A percentile compares a stretch with the other conserved stretches of the same genome.
These are phyloP conservation scores for Fraxinus americana DNA, from an alignment of 257 asterid species.

Conservation along the genomic window DNA sequence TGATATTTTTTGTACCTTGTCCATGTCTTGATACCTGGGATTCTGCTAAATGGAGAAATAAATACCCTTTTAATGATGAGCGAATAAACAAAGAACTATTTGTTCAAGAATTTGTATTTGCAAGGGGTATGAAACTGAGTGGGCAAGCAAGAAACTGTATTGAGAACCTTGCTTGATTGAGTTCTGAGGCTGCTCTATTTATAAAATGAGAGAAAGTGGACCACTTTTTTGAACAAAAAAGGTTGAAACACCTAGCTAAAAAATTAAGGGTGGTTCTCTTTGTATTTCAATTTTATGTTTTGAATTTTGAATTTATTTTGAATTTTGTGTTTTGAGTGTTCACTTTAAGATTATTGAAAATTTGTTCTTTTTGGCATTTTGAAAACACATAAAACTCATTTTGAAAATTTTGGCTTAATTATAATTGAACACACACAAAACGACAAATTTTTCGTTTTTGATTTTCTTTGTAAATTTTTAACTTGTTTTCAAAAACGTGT, in stretches of 20 bases:
- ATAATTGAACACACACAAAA: no score
- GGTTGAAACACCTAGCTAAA: neutral
- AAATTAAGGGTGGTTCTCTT: no score
- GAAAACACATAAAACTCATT: no score
- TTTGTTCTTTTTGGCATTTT: no score
- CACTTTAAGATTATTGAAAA: no score
- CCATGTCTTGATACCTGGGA: constrained; percentile 34
- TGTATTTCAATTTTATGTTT: no score
- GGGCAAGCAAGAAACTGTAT: neutral
- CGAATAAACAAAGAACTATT: neutral
- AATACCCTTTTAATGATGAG: neutral
- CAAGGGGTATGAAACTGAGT: neutral
- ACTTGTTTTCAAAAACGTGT: no score
- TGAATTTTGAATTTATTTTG: no score
- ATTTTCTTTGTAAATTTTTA: no score
- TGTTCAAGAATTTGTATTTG: neutral
- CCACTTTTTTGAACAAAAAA: neutral
- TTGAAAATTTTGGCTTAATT: no score
- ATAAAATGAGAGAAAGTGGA: constrained; percentile 20
- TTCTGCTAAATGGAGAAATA: neutral
- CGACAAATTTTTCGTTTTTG: no score
- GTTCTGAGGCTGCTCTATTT: constrained; percentile 33
- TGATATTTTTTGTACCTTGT: constrained; percentile 51
- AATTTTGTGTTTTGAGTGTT: no score
- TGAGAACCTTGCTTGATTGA: constrained; percentile 17